These are phyloP conservation scores for Plantago major DNA, from an alignment of 257 asterid genomes.

Conservation along the genomic window DNA sequence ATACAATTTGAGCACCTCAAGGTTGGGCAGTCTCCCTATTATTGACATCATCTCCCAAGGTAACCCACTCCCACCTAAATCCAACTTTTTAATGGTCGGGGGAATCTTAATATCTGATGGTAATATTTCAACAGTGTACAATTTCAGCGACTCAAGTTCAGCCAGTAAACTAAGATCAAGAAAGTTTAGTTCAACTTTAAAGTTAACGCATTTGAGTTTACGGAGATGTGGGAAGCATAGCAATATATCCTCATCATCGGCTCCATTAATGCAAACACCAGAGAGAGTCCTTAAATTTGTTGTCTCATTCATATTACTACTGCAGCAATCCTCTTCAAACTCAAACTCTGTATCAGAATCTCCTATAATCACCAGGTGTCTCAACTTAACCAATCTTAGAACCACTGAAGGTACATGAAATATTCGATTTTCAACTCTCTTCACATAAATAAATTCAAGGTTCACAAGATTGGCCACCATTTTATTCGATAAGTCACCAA, in stretches of 20 bases:
- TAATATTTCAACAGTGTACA: not conserved
- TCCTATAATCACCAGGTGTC: slow-evolving; percentile 2
- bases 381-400: slow-evolving; percentile 10
- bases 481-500: not conserved
- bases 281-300: not conserved
- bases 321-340: slow-evolving; percentile 2
- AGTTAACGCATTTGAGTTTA: not conserved
- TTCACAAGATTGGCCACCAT: slow-evolving; percentile 6
- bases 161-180: slow-evolving; percentile 4
- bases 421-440: not conserved
- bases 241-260: not conserved
- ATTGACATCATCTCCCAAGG: slow-evolving; percentile 11
- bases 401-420: slow-evolving; percentile 7
- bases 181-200: not conserved
- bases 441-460: slow-evolving; percentile 9
- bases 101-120: not conserved
- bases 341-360: no score
- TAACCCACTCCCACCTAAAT: not conserved
- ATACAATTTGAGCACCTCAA: no score
- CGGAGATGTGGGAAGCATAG: slow-evolving; percentile 5
- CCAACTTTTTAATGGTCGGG: not conserved
- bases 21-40: slow-evolving; percentile 7
- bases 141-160: slow-evolving; percentile 14
- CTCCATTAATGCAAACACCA: not conserved
- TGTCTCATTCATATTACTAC: not conserved